phyloP scores from a whole-genome alignment of 225 moss, liverwort and hornwort genomes.

The Takakia lepidozioides region DNA sequence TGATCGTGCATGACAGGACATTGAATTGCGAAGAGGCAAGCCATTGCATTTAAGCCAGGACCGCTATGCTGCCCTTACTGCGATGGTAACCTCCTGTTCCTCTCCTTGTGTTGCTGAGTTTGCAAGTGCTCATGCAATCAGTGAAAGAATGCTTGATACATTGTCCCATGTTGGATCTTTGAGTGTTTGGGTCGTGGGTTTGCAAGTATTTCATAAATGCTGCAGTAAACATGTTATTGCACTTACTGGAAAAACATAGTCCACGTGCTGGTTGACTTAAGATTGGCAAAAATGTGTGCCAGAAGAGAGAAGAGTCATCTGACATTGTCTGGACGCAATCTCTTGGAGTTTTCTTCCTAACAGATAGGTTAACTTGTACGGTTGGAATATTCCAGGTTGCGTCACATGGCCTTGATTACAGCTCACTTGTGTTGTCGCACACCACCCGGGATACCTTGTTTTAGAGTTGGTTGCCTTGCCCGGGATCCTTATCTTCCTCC shows the following conservation, averaged over 20 bases:
- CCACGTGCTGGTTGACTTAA: not conserved
- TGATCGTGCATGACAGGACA: constrained; percentile 35
- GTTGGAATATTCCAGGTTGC: constrained; percentile 59
- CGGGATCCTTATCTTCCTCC: too few relatives aligned
- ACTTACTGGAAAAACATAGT: not conserved
- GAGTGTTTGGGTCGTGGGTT: not conserved
- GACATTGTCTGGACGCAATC: too few relatives aligned
- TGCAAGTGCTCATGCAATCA: not conserved
- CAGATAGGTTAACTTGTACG: not conserved
- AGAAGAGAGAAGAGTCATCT: not conserved
- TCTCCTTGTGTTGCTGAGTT: not conserved
- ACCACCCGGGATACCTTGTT: constrained; percentile 58
- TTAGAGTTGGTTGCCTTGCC: too few relatives aligned
- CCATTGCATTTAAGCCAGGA: constrained; percentile 78
- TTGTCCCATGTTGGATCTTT: not conserved
- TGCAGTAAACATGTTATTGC: too few relatives aligned
- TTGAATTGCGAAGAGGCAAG: constrained; percentile 70
- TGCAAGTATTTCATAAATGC: too few relatives aligned
- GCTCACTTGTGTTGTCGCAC: constrained; percentile 76
- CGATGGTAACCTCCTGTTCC: constrained; percentile 49
- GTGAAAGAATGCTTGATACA: not conserved
- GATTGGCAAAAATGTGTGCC: too few relatives aligned
- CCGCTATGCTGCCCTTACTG: constrained; percentile 73
- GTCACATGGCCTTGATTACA: constrained; percentile 97
- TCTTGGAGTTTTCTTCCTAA: too few relatives aligned